These are phyloP conservation scores for Adenanthera pavonina DNA, from an alignment of 306 rosid genomes.

Conservation along the genomic window DNA sequence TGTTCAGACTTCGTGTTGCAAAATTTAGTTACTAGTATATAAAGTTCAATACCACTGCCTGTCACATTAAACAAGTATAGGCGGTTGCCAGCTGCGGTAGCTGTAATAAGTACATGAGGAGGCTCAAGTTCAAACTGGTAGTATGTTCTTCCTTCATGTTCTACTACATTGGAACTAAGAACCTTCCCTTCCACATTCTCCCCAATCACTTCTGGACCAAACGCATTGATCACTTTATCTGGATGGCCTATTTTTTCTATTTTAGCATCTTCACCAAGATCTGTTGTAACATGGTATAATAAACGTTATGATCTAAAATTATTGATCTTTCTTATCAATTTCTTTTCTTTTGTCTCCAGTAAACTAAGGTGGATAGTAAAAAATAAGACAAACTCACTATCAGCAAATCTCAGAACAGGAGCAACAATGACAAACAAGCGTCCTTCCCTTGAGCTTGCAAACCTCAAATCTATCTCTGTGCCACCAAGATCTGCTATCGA, in stretches of 20 bases:
- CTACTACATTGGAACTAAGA: conserved; percentile 59
- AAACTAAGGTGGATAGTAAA: conserved; percentile 8
- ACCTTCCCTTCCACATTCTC: conserved; percentile 97
- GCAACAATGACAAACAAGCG: conserved; percentile 87
- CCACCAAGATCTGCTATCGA: conserved; percentile 99
- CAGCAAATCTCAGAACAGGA: conserved; percentile 91
- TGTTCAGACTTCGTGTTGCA: conserved; percentile 26
- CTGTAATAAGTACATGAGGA: conserved; percentile 87
- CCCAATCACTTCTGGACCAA: conserved; percentile 96
- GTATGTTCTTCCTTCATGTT: conserved; percentile 82
- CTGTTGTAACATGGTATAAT: conserved; percentile 46
- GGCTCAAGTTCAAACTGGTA: conserved; percentile 97
- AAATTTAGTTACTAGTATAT: conserved; percentile 15
- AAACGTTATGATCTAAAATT: conserved; percentile 28
- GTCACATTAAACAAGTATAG: conserved; percentile 84
- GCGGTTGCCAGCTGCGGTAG: conserved; percentile 97
- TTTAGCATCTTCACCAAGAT: conserved; percentile 77
- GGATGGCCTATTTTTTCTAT: conserved; percentile 90
- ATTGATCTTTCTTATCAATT: not conserved
- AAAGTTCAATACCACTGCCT: conserved; percentile 68
- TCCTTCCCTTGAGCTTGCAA: conserved; percentile 81
- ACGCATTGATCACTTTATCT: conserved; percentile 84
- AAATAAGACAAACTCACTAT: conserved; percentile 52
- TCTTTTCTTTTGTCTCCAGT: conserved; percentile 19
- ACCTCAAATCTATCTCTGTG: conserved; percentile 94